Evolutionary conservation across 345 rosid genomes (phyloP), one percentile per base, ranked within the genome.

Genomic region (Syzygium oleosum): DNA sequence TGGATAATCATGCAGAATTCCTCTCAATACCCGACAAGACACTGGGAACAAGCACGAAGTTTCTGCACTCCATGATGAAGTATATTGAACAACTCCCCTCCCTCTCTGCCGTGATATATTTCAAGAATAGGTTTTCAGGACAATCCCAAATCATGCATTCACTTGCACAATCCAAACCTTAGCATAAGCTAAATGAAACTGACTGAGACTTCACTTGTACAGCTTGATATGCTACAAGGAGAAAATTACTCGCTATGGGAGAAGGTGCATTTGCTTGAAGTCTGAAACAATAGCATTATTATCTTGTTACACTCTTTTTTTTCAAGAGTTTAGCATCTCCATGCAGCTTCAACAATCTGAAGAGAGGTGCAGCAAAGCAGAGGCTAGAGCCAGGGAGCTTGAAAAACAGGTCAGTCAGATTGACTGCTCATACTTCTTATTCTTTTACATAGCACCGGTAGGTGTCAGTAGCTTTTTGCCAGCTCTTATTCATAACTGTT

Each of bases 61-160:
- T 88, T 97, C 98, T 90, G 96, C 97, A 58, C 98, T 97, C 90
- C 96, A 91, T 88, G 99, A 97, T 93, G 99, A 97, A 92, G 99
- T 97, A 94, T 84, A 88, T 85, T 61, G 41, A 73, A 10, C 83
- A 73, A 49, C 49, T 73, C 27, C 49, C 49, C 83, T 73, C 90
- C 85, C 52, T 65, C 51, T 86, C 58, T 55, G 58, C 49, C 68
- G 51, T 59, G 46, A 52, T 87, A 46, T 65, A 78, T 83, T 86
- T 58, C 73, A 34, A 51, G 22, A 86, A 83, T 85, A 68, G 54
- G 27, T 38, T 73, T 43, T 59, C 43, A 65, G 49, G 27, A 27
- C 83, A 54, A n/a, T 52, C 55, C 29, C 54, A 58, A n/a, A 85
- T 51, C 85, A 89, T 73, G 49, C 27, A 38, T 38, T 55, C 90